phyloP scores from a whole-genome alignment of 2,329 filamentous ascomycete species.

The Aspergillus tamarii region DNA sequence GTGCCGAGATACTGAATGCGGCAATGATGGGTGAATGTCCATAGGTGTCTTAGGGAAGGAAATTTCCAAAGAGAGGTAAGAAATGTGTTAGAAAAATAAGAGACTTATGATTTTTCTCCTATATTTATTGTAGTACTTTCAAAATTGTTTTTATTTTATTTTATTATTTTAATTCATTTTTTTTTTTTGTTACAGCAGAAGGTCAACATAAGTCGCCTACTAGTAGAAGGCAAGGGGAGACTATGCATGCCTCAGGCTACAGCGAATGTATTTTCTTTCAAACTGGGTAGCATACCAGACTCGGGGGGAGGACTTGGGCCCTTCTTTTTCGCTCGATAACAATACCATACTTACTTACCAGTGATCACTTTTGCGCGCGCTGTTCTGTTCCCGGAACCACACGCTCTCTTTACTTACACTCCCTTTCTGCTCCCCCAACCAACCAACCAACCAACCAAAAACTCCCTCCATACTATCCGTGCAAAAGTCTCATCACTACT shows the following conservation, averaged over 20 bases:
- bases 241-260: not conserved
- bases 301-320: not conserved
- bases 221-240: not conserved
- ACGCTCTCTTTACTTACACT: conserved; percentile 5
- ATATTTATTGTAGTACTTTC: no score
- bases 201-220: not conserved
- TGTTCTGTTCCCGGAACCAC: conserved; percentile 2
- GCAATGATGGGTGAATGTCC: not conserved
- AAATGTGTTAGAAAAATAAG: not conserved
- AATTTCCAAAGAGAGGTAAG: not conserved
- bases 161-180: not conserved
- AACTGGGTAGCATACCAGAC: not conserved
- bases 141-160: not conserved
- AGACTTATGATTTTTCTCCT: not conserved
- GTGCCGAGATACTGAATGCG: conserved; percentile 10
- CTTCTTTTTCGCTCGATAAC: not conserved
- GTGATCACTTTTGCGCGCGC: conserved; percentile 1
- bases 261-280: not conserved
- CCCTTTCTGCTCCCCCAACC: conserved; percentile 20
- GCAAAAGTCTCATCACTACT: conserved; percentile 28
- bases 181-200: not conserved
- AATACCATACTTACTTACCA: not conserved
- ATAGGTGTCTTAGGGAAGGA: not conserved
- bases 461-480: conserved; percentile 24
- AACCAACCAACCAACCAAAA: conserved; percentile 26